phyloP scores from a whole-genome alignment of 169 alveolate genomes.

The Eimeria falciformis region DNA sequence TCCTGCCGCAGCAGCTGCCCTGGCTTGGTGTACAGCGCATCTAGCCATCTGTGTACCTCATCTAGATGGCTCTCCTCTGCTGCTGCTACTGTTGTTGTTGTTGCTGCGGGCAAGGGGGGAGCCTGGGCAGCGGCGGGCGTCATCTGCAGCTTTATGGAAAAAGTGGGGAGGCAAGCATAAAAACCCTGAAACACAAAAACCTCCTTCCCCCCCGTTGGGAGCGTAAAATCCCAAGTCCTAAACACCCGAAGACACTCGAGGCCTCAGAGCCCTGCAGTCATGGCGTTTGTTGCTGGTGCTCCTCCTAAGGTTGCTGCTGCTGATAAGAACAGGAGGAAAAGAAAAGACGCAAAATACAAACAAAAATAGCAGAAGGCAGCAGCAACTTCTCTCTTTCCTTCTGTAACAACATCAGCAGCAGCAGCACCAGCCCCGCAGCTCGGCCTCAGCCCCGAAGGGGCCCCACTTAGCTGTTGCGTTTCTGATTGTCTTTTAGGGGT shows the following conservation, averaged over 20 bases:
- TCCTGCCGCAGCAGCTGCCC: constrained; percentile 56
- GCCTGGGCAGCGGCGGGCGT: neutral
- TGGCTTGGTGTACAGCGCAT: constrained; percentile 28
- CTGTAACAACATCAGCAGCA: constrained; percentile 1
- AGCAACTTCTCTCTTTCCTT: neutral
- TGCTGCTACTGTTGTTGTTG: constrained; percentile 45
- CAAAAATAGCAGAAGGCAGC: constrained; percentile 2
- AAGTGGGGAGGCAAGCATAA: neutral
- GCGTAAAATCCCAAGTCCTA: too few species aligned
- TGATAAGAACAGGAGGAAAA: too few species aligned
- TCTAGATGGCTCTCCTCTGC: neutral
- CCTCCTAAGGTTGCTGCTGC: too few species aligned
- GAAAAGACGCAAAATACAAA: too few species aligned
- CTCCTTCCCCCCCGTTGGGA: too few species aligned
- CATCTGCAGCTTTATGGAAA: neutral
- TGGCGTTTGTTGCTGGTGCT: too few species aligned
- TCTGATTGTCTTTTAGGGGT: too few species aligned
- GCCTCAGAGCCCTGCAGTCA: too few species aligned
- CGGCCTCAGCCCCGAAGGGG: neutral
- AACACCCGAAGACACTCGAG: too few species aligned
- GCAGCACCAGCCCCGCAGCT: constrained; percentile 63
- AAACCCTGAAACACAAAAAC: too few species aligned
- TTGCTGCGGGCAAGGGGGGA: constrained; percentile 11
- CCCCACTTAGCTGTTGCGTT: constrained; percentile 41
- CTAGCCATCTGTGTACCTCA: constrained; percentile 20